Evolutionary conservation across 2,329 filamentous ascomycete genomes (phyloP).

Genomic region (Daldinia sp.): DNA sequence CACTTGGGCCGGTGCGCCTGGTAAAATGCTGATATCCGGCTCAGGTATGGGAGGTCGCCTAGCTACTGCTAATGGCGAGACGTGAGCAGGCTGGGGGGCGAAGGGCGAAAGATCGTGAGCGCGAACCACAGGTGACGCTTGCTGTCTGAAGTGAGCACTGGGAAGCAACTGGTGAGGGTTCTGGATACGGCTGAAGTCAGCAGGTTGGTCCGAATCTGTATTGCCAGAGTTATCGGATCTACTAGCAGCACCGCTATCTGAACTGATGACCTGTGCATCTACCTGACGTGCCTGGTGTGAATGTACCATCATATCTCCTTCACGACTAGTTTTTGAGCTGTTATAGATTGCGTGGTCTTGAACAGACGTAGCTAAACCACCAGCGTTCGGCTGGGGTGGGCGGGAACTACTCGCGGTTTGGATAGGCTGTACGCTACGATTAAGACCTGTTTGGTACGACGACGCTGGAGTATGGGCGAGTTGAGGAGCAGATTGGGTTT

Average conservation of each 20-base stretch:
- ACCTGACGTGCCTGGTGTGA: conserved; percentile 40
- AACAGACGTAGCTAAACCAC: conserved; percentile 20
- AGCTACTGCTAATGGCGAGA: conserved; percentile 67
- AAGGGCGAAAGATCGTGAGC: conserved; percentile 79
- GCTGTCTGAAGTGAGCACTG: conserved; percentile 57
- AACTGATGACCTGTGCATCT: conserved; percentile 52
- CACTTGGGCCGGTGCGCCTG: conserved; percentile 65
- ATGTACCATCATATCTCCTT: conserved; percentile 26
- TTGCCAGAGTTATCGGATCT: conserved; percentile 58
- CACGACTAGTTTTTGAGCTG: conserved; percentile 28
- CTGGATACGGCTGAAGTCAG: conserved; percentile 53
- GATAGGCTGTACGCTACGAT: conserved; percentile 31
- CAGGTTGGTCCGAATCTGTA: conserved; percentile 52
- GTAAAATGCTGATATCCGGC: conserved; percentile 52
- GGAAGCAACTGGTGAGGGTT: conserved; percentile 53
- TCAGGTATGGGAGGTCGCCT: conserved; percentile 52
- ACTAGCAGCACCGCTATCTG: conserved; percentile 58
- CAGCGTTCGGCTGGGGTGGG: conserved; percentile 29
- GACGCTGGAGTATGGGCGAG: conserved; percentile 28
- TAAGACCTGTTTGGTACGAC: conserved; percentile 29
- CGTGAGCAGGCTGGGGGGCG: conserved; percentile 81
- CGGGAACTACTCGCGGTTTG: conserved; percentile 41
- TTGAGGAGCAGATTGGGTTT: conserved; percentile 31
- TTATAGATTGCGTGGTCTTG: conserved; percentile 30
- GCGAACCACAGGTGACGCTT: conserved; percentile 73